Conservation (phyloP, 805 yeast genomes). For the Kodamaea restingae region DNA sequence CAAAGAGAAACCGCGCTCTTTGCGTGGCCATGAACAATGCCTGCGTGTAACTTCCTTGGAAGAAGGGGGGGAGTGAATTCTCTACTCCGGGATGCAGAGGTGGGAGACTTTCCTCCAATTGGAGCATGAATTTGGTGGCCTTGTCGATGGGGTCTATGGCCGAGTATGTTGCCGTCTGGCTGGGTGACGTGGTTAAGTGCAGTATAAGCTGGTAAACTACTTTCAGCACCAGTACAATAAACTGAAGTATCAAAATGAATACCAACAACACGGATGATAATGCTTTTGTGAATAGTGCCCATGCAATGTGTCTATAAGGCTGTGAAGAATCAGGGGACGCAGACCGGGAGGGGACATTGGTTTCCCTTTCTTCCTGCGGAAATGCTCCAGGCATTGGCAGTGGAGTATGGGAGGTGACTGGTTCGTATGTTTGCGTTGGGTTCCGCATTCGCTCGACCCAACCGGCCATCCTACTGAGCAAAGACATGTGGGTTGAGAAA, state of each 20-base stretch:
- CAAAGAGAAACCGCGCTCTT: slow-evolving; percentile 66
- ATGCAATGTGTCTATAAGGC: not conserved
- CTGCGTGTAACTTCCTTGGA: slow-evolving; percentile 74
- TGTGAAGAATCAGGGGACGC: slow-evolving; percentile 1
- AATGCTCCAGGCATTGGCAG: slow-evolving; percentile 21
- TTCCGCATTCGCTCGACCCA: slow-evolving; percentile 13
- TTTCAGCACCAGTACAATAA: not conserved
- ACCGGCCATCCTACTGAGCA: slow-evolving; percentile 4
- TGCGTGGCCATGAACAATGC: slow-evolving; percentile 69
- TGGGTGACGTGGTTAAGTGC: not conserved
- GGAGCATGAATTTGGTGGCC: slow-evolving; percentile 48
- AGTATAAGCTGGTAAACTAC: not conserved
- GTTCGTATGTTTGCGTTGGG: slow-evolving; percentile 9
- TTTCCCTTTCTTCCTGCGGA: slow-evolving; percentile 16
- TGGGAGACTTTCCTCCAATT: slow-evolving; percentile 45
- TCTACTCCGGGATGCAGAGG: slow-evolving; percentile 17
- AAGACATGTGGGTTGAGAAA: not conserved
- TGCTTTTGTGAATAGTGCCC: not conserved
- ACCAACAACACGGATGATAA: not conserved
- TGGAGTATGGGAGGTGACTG: slow-evolving; percentile 3
- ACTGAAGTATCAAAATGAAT: not conserved
- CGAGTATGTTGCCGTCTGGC: not conserved
- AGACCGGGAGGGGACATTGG: slow-evolving; percentile 3
- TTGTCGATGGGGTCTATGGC: slow-evolving; percentile 46
- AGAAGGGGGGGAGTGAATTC: slow-evolving; percentile 41